These are phyloP conservation scores for Termitomyces sp. DNA, from an alignment of 768 basidiomycete genomes.

Conservation along the genomic window DNA sequence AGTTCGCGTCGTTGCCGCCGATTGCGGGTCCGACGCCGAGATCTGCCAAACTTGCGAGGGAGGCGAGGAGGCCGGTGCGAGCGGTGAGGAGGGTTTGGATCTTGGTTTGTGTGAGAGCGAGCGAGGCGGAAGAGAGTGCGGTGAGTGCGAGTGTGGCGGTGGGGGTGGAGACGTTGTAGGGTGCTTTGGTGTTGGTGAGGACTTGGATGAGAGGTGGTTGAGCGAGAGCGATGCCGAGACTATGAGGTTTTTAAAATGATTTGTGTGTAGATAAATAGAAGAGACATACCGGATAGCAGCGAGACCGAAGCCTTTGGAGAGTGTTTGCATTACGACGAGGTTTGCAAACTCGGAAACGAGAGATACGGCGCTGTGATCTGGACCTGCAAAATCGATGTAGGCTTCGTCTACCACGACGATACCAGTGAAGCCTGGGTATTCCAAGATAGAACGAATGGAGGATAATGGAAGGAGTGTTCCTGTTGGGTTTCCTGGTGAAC, in stretches of 20 bases:
- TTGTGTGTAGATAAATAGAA: background rate
- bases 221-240: conserved; percentile 86
- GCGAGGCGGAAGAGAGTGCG: conserved; percentile 66
- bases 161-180: conserved; percentile 93
- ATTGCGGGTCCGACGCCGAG: conserved; percentile 65
- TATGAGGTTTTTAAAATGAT: conserved; percentile 25
- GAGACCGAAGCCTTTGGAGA: conserved; percentile 95
- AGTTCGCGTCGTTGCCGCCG: conserved; percentile 89
- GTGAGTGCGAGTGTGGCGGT: conserved; percentile 79
- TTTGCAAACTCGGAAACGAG: conserved; percentile 83
- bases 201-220: conserved; percentile 89
- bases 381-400: conserved; percentile 88
- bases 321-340: conserved; percentile 91
- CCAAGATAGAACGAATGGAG: conserved; percentile 65
- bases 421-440: conserved; percentile 82
- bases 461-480: conserved; percentile 79
- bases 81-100: conserved; percentile 52
- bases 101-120: conserved; percentile 65
- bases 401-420: conserved; percentile 96
- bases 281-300: conserved; percentile 84
- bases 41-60: conserved; percentile 33
- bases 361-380: conserved; percentile 57
- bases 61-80: conserved; percentile 50
- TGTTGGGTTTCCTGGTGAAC: conserved; percentile 97
- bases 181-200: conserved; percentile 93